phyloP scores from a whole-genome alignment of 1,139 yeast genomes.

The Blastobotrys capitulatus region DNA sequence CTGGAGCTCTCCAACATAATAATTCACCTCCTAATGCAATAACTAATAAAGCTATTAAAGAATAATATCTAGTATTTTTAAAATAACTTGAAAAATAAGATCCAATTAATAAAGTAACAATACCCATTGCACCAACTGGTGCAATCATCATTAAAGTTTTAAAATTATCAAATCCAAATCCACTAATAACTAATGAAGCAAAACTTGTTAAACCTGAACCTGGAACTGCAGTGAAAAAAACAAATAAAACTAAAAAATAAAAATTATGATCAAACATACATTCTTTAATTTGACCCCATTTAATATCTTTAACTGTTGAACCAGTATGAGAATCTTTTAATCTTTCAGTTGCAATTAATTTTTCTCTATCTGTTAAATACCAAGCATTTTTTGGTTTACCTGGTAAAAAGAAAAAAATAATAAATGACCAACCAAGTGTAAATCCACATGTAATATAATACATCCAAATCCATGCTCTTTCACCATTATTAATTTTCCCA shows the following conservation, averaged over 20 bases:
- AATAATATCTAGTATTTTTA: neutral
- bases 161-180: slow-evolving; percentile 34
- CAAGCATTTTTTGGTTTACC: slow-evolving; percentile 48
- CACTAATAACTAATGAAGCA: slow-evolving; percentile 17
- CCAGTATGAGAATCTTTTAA: slow-evolving; percentile 11
- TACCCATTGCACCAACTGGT: slow-evolving; percentile 33
- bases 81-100: neutral
- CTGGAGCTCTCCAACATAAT: slow-evolving; percentile 12
- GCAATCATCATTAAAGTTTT: slow-evolving; percentile 38
- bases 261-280: slow-evolving; percentile 25
- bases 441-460: slow-evolving; percentile 10
- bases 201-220: slow-evolving; percentile 16
- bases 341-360: slow-evolving; percentile 12
- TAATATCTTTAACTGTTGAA: slow-evolving; percentile 43
- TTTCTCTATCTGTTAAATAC: slow-evolving; percentile 38
- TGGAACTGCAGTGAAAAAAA: neutral
- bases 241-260: slow-evolving; percentile 10
- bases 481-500: slow-evolving; percentile 9
- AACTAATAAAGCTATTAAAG: neutral
- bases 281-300: slow-evolving; percentile 40
- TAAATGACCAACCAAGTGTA: slow-evolving; percentile 32
- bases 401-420: slow-evolving; percentile 49
- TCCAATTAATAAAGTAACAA: neutral
- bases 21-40: slow-evolving; percentile 10
- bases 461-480: slow-evolving; percentile 14